A percentile compares a stretch with the other conserved stretches of the same genome.
Conservation (phyloP, 371 early-diverging fungal species). For the Thermomucor indicae-seudaticae region DNA sequence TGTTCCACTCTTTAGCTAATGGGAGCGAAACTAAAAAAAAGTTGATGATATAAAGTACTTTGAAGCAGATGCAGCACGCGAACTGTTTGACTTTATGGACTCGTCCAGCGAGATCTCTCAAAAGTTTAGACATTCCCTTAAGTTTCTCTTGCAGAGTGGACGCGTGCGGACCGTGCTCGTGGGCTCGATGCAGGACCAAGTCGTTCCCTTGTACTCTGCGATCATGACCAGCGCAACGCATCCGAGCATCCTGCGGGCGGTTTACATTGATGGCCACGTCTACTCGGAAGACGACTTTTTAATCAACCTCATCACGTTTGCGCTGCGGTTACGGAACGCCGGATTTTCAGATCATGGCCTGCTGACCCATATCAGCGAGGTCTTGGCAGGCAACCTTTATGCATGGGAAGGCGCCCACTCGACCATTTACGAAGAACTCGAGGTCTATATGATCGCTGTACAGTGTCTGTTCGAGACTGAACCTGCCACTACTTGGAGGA, state of each 20-base stretch:
- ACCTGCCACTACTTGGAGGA: no score
- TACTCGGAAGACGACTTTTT: constrained; percentile 81
- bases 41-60: constrained; percentile 62
- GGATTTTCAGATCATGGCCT: constrained; percentile 85
- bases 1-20: no score
- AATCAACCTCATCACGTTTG: constrained; percentile 80
- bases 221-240: constrained; percentile 83
- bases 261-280: constrained; percentile 83
- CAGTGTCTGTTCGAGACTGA: constrained; percentile 36
- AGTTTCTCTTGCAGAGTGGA: constrained; percentile 61
- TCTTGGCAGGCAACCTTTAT: constrained; percentile 88
- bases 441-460: constrained; percentile 72
- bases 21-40: not conserved
- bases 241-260: constrained; percentile 84
- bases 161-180: constrained; percentile 68
- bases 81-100: constrained; percentile 92
- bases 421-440: constrained; percentile 87
- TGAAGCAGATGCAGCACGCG: constrained; percentile 88
- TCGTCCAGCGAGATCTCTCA: constrained; percentile 63
- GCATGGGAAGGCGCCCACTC: constrained; percentile 88
- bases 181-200: constrained; percentile 91
- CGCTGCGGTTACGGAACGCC: constrained; percentile 77
- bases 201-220: constrained; percentile 96
- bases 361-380: constrained; percentile 79
- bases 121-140: constrained; percentile 70